phyloP scores from a whole-genome alignment of 805 yeast genomes.

The Metschnikowia reukaufii region DNA sequence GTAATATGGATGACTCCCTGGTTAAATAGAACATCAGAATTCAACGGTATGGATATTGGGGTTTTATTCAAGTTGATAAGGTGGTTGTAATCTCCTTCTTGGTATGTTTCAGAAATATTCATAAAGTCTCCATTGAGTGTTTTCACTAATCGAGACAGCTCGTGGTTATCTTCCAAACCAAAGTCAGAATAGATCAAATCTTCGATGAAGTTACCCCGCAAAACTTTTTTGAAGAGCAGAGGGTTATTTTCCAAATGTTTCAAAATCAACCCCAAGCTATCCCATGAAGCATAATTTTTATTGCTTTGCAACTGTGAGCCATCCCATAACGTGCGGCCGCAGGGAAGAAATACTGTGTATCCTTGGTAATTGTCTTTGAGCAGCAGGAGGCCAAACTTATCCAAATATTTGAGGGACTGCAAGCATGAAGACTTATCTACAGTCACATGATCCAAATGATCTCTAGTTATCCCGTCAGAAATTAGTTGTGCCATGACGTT shows the following conservation, averaged over 20 bases:
- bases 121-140: constrained; percentile 33
- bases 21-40: constrained; percentile 69
- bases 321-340: constrained; percentile 42
- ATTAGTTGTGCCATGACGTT: constrained; percentile 55
- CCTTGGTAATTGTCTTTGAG: constrained; percentile 56
- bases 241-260: constrained; percentile 57
- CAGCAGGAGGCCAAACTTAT: constrained; percentile 50
- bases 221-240: constrained; percentile 48
- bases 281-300: constrained; percentile 53
- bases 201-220: constrained; percentile 61
- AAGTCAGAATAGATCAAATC: constrained; percentile 69
- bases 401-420: constrained; percentile 58
- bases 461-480: constrained; percentile 32
- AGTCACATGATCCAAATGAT: constrained; percentile 26
- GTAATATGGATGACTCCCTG: constrained; percentile 85
- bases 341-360: constrained; percentile 77
- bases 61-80: constrained; percentile 33
- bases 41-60: constrained; percentile 35
- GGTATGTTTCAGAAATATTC: constrained; percentile 21
- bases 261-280: constrained; percentile 54
- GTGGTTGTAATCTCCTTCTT: constrained; percentile 24
- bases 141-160: constrained; percentile 15
- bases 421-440: constrained; percentile 53
- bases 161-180: constrained; percentile 25
- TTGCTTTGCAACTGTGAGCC: constrained; percentile 5